Conservation (phyloP, 2,329 filamentous ascomycete genomes). For the Tolypocladium amazonense region DNA sequence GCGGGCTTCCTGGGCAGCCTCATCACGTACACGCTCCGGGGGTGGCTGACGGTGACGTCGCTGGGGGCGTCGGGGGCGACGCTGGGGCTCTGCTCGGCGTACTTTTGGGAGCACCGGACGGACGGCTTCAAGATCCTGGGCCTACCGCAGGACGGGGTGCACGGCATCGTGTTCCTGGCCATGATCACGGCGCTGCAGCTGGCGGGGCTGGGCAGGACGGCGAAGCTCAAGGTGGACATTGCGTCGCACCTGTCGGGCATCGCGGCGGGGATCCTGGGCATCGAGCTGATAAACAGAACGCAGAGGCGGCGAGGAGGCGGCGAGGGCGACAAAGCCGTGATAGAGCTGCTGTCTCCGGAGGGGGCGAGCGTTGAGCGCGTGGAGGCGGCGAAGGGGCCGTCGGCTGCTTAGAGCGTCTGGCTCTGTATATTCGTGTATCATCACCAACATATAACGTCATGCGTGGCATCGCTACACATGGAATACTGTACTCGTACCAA, state of each 20-base stretch:
- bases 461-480: background rate
- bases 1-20: conserved; percentile 51
- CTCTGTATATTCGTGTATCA: background rate
- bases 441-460: background rate
- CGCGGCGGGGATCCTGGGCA: conserved; percentile 31
- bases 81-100: conserved; percentile 50
- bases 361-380: background rate
- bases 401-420: background rate
- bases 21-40: conserved; percentile 32
- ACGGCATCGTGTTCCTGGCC: conserved; percentile 43
- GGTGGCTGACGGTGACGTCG: conserved; percentile 36
- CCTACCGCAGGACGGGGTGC: conserved; percentile 45
- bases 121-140: conserved; percentile 48
- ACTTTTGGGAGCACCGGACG: conserved; percentile 46
- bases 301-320: conserved; percentile 4
- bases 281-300: conserved; percentile 19
- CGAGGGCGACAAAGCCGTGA: conserved; percentile 4
- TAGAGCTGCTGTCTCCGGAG: conserved; percentile 4
- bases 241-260: conserved; percentile 44
- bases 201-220: conserved; percentile 31
- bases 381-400: background rate
- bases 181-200: conserved; percentile 39
- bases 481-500: background rate
- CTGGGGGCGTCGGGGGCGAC: conserved; percentile 59
- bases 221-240: conserved; percentile 34